A percentile compares a stretch with the other conserved stretches of the same genome.
These are phyloP conservation scores for Pharnaceum exiguum DNA, from an alignment of 148 eudicot genomes.

Conservation along the genomic window DNA sequence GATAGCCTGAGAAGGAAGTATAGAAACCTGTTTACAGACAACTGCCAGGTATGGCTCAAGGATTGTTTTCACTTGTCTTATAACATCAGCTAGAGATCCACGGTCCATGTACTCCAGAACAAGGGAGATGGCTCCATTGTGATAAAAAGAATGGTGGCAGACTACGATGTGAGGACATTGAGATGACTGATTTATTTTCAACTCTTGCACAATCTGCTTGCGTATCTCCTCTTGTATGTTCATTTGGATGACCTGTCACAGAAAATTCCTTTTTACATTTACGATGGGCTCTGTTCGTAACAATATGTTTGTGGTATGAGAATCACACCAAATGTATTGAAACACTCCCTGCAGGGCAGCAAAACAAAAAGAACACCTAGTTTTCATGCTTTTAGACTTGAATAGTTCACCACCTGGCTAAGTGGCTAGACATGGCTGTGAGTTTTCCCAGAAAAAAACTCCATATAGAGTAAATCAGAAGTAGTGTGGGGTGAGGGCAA, in stretches of 20 bases:
- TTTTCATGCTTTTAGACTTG: too few species aligned
- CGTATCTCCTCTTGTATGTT: slow-evolving; percentile 95
- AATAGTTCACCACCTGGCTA: too few species aligned
- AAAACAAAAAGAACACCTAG: too few species aligned
- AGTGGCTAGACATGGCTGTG: too few species aligned
- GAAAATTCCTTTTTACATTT: slow-evolving; percentile 9
- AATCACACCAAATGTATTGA: neutral
- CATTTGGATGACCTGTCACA: slow-evolving; percentile 87
- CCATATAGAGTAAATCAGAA: too few species aligned
- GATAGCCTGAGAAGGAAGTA: neutral
- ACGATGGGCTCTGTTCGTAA: neutral
- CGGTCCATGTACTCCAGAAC: slow-evolving; percentile 98
- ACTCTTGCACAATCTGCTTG: slow-evolving; percentile 95
- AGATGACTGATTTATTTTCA: slow-evolving; percentile 92
- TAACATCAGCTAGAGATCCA: slow-evolving; percentile 82
- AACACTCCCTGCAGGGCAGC: too few species aligned
- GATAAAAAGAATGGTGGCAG: slow-evolving; percentile 91
- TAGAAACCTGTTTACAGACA: slow-evolving; percentile 94
- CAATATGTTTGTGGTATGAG: neutral
- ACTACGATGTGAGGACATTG: slow-evolving; percentile 85
- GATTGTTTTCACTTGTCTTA: slow-evolving; percentile 87
- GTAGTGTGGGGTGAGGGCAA: too few species aligned
- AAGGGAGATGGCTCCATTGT: slow-evolving; percentile 88
- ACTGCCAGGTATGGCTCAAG: slow-evolving; percentile 98
- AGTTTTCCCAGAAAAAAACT: too few species aligned